Evolutionary conservation across 169 alveolate species (phyloP), one percentile per base, ranked within the genome.

Genomic region (Theileria parva): DNA sequence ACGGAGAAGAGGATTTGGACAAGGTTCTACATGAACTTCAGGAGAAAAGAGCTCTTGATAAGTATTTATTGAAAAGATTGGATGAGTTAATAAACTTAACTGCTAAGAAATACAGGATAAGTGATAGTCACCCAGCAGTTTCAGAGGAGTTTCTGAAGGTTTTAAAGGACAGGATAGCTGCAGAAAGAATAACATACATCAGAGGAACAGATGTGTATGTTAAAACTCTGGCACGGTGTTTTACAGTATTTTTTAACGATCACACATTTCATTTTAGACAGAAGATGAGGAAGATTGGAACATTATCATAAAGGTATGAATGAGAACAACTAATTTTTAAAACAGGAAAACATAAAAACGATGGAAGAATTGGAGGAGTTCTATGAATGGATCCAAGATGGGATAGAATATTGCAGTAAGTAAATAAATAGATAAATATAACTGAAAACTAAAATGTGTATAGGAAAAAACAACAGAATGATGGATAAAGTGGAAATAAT

Each of bases 311-410:
- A 74, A 51, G 70, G 63, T 74, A 68, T 60, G 55, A 74, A 37
- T 25, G 70, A 77, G 5, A 55, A 70, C 50, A 72, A 75, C 19
- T 27, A 21, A 7, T 60, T 44, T 44, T 44, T 67, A n/a, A 57
- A 59, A 30, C 32, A 66, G 71, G 39, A 76, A 32, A 50, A 68
- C 39, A 79, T 83, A 1, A 71, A 68, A n/a, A 74, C 65, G 39
- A 83, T 83, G 25, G 89, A 83, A 28, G 86, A 77, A 25, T 57
- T 83, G 70, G 89, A 83, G 39, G 89, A 83, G 19, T 83, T 83
- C 77, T 75, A 71, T 17, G 72, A 67, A 50, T 83, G 89, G 89
- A 30, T 83, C 15, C 65, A 71, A 60, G 86, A 83, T 28, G 89
- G 89, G 21, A 76, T 83, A 13, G 73, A 25, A 0, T 81, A 65